phyloP scores from a whole-genome alignment of 2,329 filamentous ascomycete species.

The Monilinia aucupariae region DNA sequence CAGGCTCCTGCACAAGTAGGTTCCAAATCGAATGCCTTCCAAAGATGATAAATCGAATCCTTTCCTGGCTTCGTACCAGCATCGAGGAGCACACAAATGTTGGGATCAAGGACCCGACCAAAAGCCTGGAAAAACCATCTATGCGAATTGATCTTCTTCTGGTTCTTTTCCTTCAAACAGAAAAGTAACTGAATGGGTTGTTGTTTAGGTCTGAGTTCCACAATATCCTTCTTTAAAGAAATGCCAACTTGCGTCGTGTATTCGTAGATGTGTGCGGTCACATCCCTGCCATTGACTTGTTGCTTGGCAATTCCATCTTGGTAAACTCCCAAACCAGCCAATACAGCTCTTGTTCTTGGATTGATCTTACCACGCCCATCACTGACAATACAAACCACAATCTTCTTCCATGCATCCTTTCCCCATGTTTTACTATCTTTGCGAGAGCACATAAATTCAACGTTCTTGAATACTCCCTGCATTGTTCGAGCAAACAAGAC shows the following conservation, averaged over 20 bases:
- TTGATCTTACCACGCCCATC: constrained; percentile 93
- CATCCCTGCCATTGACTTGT: constrained; percentile 89
- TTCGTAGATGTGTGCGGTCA: constrained; percentile 96
- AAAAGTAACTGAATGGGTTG: constrained; percentile 98
- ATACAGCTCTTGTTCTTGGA: constrained; percentile 82
- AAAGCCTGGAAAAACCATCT: constrained; percentile 99
- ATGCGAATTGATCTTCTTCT: constrained; percentile 96
- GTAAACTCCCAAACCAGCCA: constrained; percentile 96
- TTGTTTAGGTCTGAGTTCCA: constrained; percentile 98
- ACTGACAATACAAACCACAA: constrained; percentile 93
- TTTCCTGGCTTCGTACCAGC: constrained; percentile 88
- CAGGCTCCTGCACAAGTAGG: constrained; percentile 96
- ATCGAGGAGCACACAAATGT: constrained; percentile 93
- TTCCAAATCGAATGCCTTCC: constrained; percentile 98
- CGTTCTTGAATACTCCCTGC: constrained; percentile 98
- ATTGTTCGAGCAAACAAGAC: constrained; percentile 95
- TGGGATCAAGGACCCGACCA: constrained; percentile 84
- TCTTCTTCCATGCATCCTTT: constrained; percentile 96
- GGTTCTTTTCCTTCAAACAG: constrained; percentile 95
- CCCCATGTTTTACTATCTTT: constrained; percentile 94
- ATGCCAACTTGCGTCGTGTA: constrained; percentile 99
- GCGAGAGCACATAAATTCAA: constrained; percentile 90
- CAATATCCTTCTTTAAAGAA: constrained; percentile 92
- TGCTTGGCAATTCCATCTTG: constrained; percentile 99
- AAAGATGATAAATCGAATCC: constrained; percentile 89